Conservation (phyloP, 2,329 filamentous ascomycete species). For the Fusarium agapanthi region DNA sequence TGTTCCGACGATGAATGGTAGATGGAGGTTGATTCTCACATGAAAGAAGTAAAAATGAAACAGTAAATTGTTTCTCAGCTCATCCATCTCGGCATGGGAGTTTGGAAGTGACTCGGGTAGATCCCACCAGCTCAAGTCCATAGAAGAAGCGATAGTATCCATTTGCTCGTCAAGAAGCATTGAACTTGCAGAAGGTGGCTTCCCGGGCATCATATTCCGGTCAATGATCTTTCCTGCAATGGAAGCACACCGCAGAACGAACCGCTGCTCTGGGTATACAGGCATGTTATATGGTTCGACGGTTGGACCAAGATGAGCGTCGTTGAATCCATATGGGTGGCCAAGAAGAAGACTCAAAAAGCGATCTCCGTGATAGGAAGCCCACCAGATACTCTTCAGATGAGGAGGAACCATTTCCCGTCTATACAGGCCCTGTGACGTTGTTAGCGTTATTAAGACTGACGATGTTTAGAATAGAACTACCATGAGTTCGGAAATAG, state of each 20-base stretch:
- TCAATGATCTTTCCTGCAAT: background rate
- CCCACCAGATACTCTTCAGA: background rate
- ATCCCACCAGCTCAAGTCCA: background rate
- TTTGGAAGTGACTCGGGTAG: background rate
- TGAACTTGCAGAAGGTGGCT: background rate
- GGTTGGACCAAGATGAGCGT: background rate
- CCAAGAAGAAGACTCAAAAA: background rate
- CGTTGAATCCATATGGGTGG: background rate
- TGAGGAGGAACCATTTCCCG: background rate
- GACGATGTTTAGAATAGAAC: rapidly evolving
- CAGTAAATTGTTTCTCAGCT: background rate
- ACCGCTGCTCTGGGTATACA: background rate
- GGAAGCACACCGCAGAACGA: background rate
- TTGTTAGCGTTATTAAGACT: rapidly evolving
- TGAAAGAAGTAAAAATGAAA: background rate
- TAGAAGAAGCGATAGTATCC: background rate
- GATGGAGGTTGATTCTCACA: background rate
- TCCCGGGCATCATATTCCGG: background rate
- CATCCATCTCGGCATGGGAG: background rate
- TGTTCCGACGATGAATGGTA: background rate
- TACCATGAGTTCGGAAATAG: background rate
- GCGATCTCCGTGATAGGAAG: background rate
- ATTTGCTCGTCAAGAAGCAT: background rate
- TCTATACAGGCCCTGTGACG: background rate
- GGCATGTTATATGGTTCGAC: background rate